Evolutionary conservation across 306 rosid species (phyloP).

Genomic region (Rosa rugosa): DNA sequence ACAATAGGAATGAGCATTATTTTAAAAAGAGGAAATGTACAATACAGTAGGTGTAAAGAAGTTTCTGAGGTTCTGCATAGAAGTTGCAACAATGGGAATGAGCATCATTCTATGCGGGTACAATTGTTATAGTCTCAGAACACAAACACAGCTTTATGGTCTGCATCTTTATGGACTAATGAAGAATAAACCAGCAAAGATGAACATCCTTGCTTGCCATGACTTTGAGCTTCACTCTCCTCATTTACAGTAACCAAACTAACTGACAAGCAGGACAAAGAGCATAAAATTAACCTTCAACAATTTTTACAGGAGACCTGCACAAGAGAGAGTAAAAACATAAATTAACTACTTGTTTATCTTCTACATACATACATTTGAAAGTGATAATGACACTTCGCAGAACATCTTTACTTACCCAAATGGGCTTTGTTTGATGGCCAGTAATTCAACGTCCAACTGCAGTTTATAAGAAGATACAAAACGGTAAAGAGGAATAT

Average conservation of each 20-base stretch:
- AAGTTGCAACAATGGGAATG: background rate
- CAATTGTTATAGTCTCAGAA: constrained; percentile 6
- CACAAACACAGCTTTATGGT: constrained; percentile 10
- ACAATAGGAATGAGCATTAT: background rate
- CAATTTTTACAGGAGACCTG: constrained; percentile 81
- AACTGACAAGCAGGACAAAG: constrained; percentile 9
- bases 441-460: constrained; percentile 82
- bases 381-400: background rate
- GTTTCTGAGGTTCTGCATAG: background rate
- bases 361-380: background rate
- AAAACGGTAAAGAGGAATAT: constrained; percentile 29
- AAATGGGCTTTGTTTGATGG: constrained; percentile 91
- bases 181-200: constrained; percentile 18
- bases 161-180: background rate
- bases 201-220: constrained; percentile 4
- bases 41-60: background rate
- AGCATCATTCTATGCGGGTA: background rate
- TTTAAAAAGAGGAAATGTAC: background rate
- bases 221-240: background rate
- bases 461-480: constrained; percentile 35
- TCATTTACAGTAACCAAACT: background rate
- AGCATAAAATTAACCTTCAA: constrained; percentile 63
- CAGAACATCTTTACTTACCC: constrained; percentile 60
- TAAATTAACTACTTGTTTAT: constrained; percentile 19
- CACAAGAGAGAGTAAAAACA: constrained; percentile 27